Conservation (phyloP, 768 basidiomycete genomes). For the Trametes cingulata region DNA sequence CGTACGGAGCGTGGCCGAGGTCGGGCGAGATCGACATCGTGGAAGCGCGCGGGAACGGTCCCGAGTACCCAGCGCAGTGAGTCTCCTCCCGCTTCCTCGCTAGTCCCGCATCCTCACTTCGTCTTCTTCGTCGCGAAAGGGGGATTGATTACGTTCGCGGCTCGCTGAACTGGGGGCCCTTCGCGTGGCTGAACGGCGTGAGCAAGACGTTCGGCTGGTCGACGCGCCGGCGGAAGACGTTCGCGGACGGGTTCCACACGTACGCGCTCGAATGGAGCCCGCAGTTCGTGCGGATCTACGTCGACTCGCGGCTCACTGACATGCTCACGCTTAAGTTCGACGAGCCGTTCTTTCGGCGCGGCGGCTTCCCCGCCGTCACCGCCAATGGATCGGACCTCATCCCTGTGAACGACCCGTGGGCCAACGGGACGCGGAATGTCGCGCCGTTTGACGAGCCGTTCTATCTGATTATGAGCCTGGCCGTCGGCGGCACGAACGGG, state of each 20-base stretch:
- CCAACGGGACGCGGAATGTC: slow-evolving; percentile 58
- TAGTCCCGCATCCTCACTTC: slow-evolving; percentile 22
- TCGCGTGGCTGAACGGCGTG: slow-evolving; percentile 42
- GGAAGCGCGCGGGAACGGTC: slow-evolving; percentile 52
- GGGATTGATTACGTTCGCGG: slow-evolving; percentile 46
- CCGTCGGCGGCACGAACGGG: slow-evolving; percentile 86
- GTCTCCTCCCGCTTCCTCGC: slow-evolving; percentile 7
- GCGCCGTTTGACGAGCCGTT: slow-evolving; percentile 88
- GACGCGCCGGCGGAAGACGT: slow-evolving; percentile 64
- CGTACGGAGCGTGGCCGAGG: slow-evolving; percentile 68
- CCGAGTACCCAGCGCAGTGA: slow-evolving; percentile 48
- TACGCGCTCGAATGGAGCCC: slow-evolving; percentile 86
- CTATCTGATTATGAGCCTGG: slow-evolving; percentile 83
- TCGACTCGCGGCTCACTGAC: slow-evolving; percentile 79
- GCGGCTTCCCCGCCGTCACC: slow-evolving; percentile 63
- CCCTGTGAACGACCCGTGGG: slow-evolving; percentile 74
- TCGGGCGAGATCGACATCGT: slow-evolving; percentile 79
- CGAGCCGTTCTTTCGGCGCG: slow-evolving; percentile 76
- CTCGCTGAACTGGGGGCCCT: slow-evolving; percentile 53
- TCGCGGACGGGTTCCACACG: slow-evolving; percentile 75
- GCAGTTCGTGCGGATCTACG: slow-evolving; percentile 80
- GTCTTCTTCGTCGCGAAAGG: slow-evolving; percentile 18
- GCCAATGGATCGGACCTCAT: slow-evolving; percentile 63
- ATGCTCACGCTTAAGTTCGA: slow-evolving; percentile 72
- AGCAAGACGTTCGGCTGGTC: slow-evolving; percentile 79